phyloP scores from a whole-genome alignment of 352 stramenopile species.

The Phytopythium helicoides region DNA sequence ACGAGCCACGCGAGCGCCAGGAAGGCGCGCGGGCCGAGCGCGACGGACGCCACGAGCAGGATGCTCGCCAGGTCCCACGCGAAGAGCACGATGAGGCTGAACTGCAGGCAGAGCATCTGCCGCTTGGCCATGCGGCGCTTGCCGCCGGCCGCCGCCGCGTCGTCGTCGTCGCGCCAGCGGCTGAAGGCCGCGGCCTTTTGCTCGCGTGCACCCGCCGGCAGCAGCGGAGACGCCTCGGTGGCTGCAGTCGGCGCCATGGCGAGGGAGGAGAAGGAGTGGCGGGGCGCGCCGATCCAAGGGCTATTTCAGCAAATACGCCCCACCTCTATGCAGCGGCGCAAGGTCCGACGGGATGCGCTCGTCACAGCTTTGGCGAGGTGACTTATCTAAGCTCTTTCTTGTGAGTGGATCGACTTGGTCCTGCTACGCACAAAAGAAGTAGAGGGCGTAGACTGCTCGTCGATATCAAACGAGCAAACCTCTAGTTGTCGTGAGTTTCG shows the following conservation, averaged over 20 bases:
- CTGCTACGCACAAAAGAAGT: no score
- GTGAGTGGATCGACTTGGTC: no score
- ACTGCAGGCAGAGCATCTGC: conserved; percentile 66
- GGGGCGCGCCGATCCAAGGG: no score
- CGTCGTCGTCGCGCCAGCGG: conserved; percentile 48
- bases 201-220: conserved; percentile 11
- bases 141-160: conserved; percentile 1
- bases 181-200: conserved; percentile 43
- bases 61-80: conserved; percentile 50
- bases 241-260: background rate
- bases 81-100: conserved; percentile 61
- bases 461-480: no score
- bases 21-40: conserved; percentile 41
- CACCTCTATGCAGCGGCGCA: background rate
- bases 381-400: no score
- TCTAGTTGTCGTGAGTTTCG: no score
- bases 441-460: no score
- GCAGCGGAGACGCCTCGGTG: conserved; percentile 37
- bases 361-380: no score
- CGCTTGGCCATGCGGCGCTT: conserved; percentile 27
- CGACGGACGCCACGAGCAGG: conserved; percentile 47
- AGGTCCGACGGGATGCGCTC: conserved; percentile 10
- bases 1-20: conserved; percentile 42
- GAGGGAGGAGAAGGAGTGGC: no score
- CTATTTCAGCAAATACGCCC: no score